These are phyloP conservation scores for Laburnicola sp. DNA, from an alignment of 2,329 filamentous ascomycete genomes.

Conservation along the genomic window DNA sequence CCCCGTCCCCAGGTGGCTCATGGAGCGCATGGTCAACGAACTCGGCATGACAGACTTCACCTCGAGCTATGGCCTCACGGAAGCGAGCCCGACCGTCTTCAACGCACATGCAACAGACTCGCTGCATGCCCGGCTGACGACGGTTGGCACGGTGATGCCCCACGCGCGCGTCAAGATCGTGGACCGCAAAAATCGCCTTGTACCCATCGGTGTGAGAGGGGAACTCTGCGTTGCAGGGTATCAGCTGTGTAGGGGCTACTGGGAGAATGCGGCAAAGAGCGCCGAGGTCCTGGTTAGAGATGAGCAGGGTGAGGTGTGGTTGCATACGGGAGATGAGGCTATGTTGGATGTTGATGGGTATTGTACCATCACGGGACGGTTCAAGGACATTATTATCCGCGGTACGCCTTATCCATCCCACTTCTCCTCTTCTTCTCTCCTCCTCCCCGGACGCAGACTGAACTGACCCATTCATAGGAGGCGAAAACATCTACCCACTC, in stretches of 20 bases:
- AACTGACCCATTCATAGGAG: conserved; percentile 23
- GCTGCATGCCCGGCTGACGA: conserved; percentile 66
- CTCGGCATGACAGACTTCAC: conserved; percentile 76
- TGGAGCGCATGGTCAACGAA: conserved; percentile 70
- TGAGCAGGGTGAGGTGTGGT: conserved; percentile 55
- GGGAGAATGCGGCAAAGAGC: conserved; percentile 73
- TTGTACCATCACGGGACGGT: conserved; percentile 71
- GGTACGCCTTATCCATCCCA: conserved; percentile 45
- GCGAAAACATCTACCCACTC: conserved; percentile 61
- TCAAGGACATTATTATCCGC: conserved; percentile 79
- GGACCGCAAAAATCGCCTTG: conserved; percentile 64
- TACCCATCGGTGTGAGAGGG: conserved; percentile 69
- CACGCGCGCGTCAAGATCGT: conserved; percentile 76
- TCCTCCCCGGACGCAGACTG: background rate
- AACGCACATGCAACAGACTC: conserved; percentile 76
- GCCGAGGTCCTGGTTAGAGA: conserved; percentile 71
- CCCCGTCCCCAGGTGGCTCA: conserved; percentile 73
- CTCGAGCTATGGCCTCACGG: conserved; percentile 64
- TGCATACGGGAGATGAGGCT: conserved; percentile 47
- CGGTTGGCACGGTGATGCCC: conserved; percentile 75
- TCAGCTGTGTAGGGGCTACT: conserved; percentile 68
- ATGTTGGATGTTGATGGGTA: conserved; percentile 55
- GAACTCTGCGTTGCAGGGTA: conserved; percentile 81
- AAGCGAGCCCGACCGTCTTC: conserved; percentile 79
- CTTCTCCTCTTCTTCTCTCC: background rate